Conservation (phyloP, 495 filamentous ascomycete species). For the Neurospora sp. region DNA sequence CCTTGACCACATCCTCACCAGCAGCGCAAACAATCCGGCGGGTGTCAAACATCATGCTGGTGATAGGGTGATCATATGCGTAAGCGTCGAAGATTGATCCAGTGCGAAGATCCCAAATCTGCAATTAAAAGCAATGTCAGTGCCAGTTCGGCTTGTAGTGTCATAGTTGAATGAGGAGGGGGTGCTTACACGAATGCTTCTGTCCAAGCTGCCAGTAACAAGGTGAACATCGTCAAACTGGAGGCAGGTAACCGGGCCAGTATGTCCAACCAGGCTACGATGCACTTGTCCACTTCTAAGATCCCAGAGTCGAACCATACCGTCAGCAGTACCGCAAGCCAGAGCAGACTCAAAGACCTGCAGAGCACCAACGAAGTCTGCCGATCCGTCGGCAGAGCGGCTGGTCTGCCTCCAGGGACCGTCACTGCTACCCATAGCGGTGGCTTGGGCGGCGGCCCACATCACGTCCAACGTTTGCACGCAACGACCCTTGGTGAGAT, state of each 20-base stretch:
- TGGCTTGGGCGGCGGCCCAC: conserved; percentile 92
- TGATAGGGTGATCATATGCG: conserved; percentile 87
- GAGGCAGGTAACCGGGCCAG: conserved; percentile 85
- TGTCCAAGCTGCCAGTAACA: conserved; percentile 86
- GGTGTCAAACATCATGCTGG: conserved; percentile 95
- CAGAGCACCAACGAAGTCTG: conserved; percentile 88
- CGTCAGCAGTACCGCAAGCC: conserved; percentile 96
- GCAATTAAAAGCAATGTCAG: not conserved
- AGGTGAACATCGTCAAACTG: conserved; percentile 96
- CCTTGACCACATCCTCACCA: conserved; percentile 85
- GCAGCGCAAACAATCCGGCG: conserved; percentile 86
- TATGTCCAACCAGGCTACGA: conserved; percentile 91
- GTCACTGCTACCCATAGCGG: conserved; percentile 47
- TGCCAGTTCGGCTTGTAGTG: not conserved
- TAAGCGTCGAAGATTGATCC: conserved; percentile 94
- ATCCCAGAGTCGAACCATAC: conserved; percentile 97
- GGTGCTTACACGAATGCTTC: conserved; percentile 78
- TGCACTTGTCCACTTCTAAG: conserved; percentile 92
- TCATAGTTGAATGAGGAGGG: conserved; percentile 4
- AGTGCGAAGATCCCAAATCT: conserved; percentile 99
- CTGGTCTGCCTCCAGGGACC: conserved; percentile 45
- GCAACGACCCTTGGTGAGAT: conserved; percentile 88
- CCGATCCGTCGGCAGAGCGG: conserved; percentile 49
- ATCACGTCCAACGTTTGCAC: conserved; percentile 98
- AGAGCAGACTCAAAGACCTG: conserved; percentile 96